Base-by-base conservation (phyloP, 2,329 filamentous ascomycete species). In the Penicillium crustosum region DNA sequence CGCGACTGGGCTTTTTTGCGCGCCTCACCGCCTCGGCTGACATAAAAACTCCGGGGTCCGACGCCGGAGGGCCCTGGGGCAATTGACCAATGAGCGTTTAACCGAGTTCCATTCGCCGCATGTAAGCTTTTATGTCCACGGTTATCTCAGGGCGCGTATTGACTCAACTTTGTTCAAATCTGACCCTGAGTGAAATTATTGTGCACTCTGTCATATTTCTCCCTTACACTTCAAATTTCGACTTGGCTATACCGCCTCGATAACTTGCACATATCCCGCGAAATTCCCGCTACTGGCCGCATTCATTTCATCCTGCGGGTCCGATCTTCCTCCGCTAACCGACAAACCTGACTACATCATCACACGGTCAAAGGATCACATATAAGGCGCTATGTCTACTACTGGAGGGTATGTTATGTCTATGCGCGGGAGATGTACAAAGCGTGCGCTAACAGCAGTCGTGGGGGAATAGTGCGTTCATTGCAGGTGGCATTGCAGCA, bases 401-500 rank as follows among this genome's bases (percentile, higher is more conserved):
- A 86, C 80, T 55, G 73, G 77, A 61, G 80, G 80, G 80, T 82
- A 70, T 61, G 73, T 52, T 49, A 4, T 43, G 29, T 10, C 9
- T 41, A 6, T 39, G 27, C 6, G 13, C 6, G 3, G 0, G 7
- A 35, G 38, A 8, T 17, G n/a, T 19, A 13, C 42, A 38, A 25
- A 10, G 25, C 45, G n/a, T 59, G 41, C n/a, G 55, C 64, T 66
- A 44, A 66, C 44, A 3, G 33, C 15, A 45, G n/a, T 27, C 45
- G 17, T 47, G 41, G 8, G 53, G 49, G 15, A 47, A 53, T 53
- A 86, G 93, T 66, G 91, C 92, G 61, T 99, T 99, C 81, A 86
- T 97, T 70, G 93, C 94, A 57, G 94, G 94, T 74, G 94, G 94
- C 73, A 90, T 99, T 72, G 94, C 94, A 73, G 94, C 94, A 65